These are phyloP conservation scores for Decorospora gaudefroyi DNA, from an alignment of 2,329 filamentous ascomycete genomes.

Conservation along the genomic window DNA sequence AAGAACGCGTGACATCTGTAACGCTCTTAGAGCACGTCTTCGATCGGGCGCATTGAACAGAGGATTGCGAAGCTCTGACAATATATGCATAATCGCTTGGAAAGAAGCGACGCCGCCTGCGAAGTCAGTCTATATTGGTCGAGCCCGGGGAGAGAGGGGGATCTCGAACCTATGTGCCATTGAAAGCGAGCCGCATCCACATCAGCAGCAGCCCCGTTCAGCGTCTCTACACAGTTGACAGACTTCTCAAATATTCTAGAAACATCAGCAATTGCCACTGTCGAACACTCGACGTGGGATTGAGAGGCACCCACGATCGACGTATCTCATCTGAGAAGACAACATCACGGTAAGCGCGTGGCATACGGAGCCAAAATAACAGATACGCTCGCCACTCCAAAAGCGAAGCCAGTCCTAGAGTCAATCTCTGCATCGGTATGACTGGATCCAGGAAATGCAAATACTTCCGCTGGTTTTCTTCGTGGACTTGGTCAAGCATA, in stretches of 20 bases:
- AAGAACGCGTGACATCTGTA: conserved; percentile 39
- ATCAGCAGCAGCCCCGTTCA: conserved; percentile 44
- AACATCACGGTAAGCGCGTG: conserved; percentile 43
- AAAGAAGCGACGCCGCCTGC: conserved; percentile 42
- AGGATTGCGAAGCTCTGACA: conserved; percentile 47
- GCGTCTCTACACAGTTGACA: conserved; percentile 45
- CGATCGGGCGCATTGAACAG: conserved; percentile 44
- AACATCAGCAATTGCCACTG: conserved; percentile 1
- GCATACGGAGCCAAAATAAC: conserved; percentile 48
- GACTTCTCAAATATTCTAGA: conserved; percentile 47
- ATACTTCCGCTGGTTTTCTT: conserved; percentile 41
- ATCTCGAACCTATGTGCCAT: conserved; percentile 45
- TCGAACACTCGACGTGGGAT: neutral
- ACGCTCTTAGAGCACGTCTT: conserved; percentile 41
- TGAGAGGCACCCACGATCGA: conserved; percentile 34
- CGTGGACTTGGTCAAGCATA: conserved; percentile 44
- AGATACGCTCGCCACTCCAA: conserved; percentile 48
- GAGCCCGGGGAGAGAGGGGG: neutral
- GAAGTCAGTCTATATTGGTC: conserved; percentile 11
- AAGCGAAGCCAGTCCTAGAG: conserved; percentile 38
- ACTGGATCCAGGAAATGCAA: conserved; percentile 39
- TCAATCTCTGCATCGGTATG: conserved; percentile 40
- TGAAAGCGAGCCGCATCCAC: conserved; percentile 45
- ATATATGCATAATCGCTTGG: conserved; percentile 47
- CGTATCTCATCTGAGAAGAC: conserved; percentile 45